Base-by-base conservation (phyloP, 2,329 filamentous ascomycete species). In the Paramyrothecium roridum region DNA sequence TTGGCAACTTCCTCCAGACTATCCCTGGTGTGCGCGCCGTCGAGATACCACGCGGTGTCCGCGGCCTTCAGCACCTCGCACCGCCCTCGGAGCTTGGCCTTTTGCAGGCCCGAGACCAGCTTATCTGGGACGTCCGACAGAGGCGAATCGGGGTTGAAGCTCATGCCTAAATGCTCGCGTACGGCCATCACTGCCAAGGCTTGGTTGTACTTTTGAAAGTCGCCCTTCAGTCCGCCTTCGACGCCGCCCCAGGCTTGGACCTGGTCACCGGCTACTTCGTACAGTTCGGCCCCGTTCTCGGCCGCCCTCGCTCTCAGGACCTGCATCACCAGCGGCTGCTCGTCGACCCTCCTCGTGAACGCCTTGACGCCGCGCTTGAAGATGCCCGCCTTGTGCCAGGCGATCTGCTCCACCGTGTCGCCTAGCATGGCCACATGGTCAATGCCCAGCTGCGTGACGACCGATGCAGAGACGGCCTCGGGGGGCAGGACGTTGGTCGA, bases 331-430 rank as follows among this genome's bases (percentile, higher is more conserved):
- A 66, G 79, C 48, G 65, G 65, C 49, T 67, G 61, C 11, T 67
- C 65, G 1, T 65, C 60, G 20, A 68, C 51, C 3, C 54, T 63
- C 34, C 69, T 64, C 8, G 73, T 67, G 10, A 77, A 76, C 0
- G 67, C 74, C 43, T 57, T 64, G 0, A 73, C 80, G 0, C 82
- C 84, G 1, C 72, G 52, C 70, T 96, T 96, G 69, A 96, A 88
- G 48, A 97, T 90, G 1, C 93, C 93, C 8, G 87, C 88, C 71
- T 97, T 97, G 69, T 96, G 90, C 93, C 92, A 96, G 3, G 92
- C 73, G 60, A 96, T 96, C 65, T 91, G 79, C 55, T 89, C 86
- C 52, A 93, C 82, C 0, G 91, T 93, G 40, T 82, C 79, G 12
- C 93, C 93, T 37, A 97, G 78, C 80, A 96, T 86, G 4, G 82